Conservation (phyloP, 2,329 filamentous ascomycete species). For the Ascochyta koolunga region DNA sequence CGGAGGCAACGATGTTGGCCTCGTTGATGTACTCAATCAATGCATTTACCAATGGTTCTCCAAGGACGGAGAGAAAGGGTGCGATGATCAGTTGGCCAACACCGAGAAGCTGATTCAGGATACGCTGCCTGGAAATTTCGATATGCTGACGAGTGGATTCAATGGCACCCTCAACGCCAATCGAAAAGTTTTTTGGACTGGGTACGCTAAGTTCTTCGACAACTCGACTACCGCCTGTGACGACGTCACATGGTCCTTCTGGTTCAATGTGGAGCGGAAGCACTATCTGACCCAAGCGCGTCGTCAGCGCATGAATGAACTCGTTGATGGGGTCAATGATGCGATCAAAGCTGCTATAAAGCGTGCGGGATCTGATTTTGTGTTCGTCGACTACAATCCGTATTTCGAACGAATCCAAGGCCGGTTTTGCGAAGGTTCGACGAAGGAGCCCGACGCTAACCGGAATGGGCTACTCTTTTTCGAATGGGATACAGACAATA, state of each 20-base stretch:
- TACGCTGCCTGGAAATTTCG: not conserved
- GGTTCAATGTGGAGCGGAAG: not conserved
- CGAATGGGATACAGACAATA: slow-evolving; percentile 1
- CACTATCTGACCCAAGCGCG: not conserved
- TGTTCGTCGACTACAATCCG: not conserved
- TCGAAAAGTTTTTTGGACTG: not conserved
- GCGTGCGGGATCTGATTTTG: not conserved
- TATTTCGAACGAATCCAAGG: not conserved
- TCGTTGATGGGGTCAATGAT: slow-evolving; percentile 1
- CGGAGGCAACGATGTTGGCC: too few relatives aligned
- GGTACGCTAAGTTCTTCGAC: slow-evolving; percentile 1
- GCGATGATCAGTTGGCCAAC: too few relatives aligned
- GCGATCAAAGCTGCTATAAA: not conserved
- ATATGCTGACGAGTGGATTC: not conserved
- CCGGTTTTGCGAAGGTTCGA: not conserved
- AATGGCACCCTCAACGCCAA: not conserved
- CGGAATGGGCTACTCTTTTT: not conserved
- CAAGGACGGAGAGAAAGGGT: too few relatives aligned
- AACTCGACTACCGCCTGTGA: not conserved
- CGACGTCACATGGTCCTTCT: slow-evolving; percentile 1
- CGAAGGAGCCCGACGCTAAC: not conserved
- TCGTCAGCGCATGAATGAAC: not conserved
- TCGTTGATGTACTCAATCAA: too few relatives aligned
- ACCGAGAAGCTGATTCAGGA: not conserved
- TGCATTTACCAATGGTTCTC: too few relatives aligned